Evolutionary conservation across 2,329 filamentous ascomycete genomes (phyloP).

Genomic region (Rutstroemia sydowiana): DNA sequence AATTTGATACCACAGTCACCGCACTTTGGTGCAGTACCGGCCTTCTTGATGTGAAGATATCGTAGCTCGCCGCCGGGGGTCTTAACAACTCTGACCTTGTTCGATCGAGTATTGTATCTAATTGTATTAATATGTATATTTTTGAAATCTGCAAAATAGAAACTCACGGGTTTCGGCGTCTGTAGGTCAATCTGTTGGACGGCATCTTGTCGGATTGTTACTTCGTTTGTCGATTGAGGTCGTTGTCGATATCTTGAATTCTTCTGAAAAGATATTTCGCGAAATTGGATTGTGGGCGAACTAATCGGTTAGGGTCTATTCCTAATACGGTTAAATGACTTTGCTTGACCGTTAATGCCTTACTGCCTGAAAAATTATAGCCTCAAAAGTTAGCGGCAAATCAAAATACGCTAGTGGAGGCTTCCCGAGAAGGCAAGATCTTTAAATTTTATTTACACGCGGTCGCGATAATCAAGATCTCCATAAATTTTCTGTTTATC

Average conservation of each 20-base stretch:
- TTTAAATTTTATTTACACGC: conserved; percentile 9
- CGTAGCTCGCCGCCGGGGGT: conserved; percentile 94
- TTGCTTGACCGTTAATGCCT: not conserved
- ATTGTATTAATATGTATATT: conserved; percentile 14
- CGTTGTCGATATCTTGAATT: conserved; percentile 15
- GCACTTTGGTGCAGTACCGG: conserved; percentile 95
- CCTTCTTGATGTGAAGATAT: conserved; percentile 99
- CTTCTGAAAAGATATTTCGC: conserved; percentile 1
- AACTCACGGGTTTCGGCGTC: conserved; percentile 72
- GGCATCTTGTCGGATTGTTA: conserved; percentile 38
- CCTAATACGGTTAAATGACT: conserved; percentile 2
- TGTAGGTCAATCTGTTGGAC: conserved; percentile 41
- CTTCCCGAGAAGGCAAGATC: not conserved
- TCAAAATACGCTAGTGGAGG: conserved; percentile 6
- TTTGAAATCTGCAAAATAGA: not conserved
- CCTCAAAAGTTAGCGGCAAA: not conserved
- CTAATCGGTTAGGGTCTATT: conserved; percentile 8
- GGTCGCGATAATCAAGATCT: conserved; percentile 2
- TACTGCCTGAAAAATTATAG: not conserved
- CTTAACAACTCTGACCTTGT: conserved; percentile 93
- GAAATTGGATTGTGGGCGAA: conserved; percentile 7
- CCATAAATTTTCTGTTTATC: conserved; percentile 4
- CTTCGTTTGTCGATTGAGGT: conserved; percentile 30
- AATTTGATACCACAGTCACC: conserved; percentile 98
- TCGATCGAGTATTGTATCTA: conserved; percentile 97